Evolutionary conservation across 495 filamentous ascomycete genomes (phyloP), one percentile per base, ranked within the genome.

Genomic region (Aspergillus indologenus): DNA sequence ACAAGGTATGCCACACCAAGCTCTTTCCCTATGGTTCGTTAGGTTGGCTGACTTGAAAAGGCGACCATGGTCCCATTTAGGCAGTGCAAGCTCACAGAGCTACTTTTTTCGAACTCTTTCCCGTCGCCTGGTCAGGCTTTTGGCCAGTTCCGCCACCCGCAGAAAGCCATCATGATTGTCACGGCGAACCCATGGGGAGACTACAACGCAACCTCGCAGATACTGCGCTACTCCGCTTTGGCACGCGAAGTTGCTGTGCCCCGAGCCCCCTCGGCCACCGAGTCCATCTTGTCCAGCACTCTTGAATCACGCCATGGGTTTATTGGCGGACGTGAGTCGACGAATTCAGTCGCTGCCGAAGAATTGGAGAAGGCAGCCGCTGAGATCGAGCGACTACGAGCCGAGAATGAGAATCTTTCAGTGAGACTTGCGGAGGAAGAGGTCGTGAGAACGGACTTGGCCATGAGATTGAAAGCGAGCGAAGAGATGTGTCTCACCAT

Each of bases 121-220:
- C 88, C 92, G 2, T 87, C 87, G 0, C 66, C 84, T 0, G 80
- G 81, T n/a, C 73, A 71, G 57, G 76, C 80, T n/a, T 68, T 71
- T 1, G 59, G 53, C 15, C 81, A 82, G 20, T 76, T 78, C 23
- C 77, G 79, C n/a, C 75, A 81, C 52, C 87, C 90, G 0, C 93
- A 96, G 69, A 94, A 91, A 68, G 90, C 88, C 0, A 83, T 93
- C 65, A 98, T 98, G 94, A 88, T 98, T 45, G 95, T 98, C 19
- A 96, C 94, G 1, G 94, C 95, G 0, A 94, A 98, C 67, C 93
- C 94, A 0, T 65, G 89, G 17, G 94, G 95, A 14, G 94, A 98
- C 69, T 96, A 91, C 78, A 97, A 98, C 65, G 91, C 94, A 19
- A 98, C 95, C 0, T 91, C 90, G 21, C 94, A 98, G 70, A 98